phyloP scores from a whole-genome alignment of 2,329 filamentous ascomycete genomes.

The Fusarium longipes region DNA sequence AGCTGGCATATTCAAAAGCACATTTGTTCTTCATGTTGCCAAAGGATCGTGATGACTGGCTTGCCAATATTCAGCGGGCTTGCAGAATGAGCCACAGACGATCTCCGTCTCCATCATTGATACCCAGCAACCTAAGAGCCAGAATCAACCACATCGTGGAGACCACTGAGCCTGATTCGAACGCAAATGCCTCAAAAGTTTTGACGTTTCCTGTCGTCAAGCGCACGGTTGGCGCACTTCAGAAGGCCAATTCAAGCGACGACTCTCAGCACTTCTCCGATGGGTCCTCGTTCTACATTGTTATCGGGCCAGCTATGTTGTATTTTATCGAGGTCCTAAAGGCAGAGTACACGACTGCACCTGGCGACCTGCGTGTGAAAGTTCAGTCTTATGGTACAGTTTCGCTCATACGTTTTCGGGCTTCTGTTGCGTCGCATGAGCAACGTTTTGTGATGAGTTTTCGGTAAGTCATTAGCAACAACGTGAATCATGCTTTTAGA shows the following conservation, averaged over 20 bases:
- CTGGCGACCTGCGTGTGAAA: slow-evolving; percentile 61
- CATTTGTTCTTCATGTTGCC: slow-evolving; percentile 62
- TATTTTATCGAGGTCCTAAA: slow-evolving; percentile 63
- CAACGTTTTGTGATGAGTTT: slow-evolving; percentile 68
- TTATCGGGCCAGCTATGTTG: slow-evolving; percentile 64
- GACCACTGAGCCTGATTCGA: slow-evolving; percentile 54
- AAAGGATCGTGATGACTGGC: slow-evolving; percentile 62
- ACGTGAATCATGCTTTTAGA: not conserved
- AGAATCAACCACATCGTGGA: slow-evolving; percentile 61
- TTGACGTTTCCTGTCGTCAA: slow-evolving; percentile 65
- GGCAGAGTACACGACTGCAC: slow-evolving; percentile 55
- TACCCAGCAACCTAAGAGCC: slow-evolving; percentile 60
- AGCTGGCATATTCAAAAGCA: slow-evolving; percentile 59
- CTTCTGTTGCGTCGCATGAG: slow-evolving; percentile 63
- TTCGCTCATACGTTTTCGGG: slow-evolving; percentile 62
- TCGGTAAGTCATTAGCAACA: slow-evolving; percentile 54
- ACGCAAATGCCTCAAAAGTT: slow-evolving; percentile 46
- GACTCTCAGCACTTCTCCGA: slow-evolving; percentile 61
- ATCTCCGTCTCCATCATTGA: slow-evolving; percentile 51
- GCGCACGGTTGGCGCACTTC: slow-evolving; percentile 55
- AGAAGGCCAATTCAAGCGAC: slow-evolving; percentile 56
- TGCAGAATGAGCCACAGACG: slow-evolving; percentile 54
- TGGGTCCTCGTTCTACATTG: slow-evolving; percentile 65
- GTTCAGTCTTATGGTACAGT: slow-evolving; percentile 64
- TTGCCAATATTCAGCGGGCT: slow-evolving; percentile 59